These are phyloP conservation scores for Gentiana dahurica DNA, from an alignment of 257 asterid species.

Conservation along the genomic window DNA sequence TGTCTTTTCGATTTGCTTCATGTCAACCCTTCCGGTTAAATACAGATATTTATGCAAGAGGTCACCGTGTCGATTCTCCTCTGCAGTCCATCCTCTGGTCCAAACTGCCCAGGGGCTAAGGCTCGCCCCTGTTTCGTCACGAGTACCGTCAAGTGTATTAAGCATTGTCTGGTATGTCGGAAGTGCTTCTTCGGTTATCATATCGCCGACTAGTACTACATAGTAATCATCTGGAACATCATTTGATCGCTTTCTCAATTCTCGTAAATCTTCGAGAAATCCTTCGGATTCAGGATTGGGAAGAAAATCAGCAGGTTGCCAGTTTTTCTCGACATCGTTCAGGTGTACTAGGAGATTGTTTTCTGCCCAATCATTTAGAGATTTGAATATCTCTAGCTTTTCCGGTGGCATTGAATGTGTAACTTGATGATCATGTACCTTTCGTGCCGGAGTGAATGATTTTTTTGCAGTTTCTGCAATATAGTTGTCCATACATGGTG, in stretches of 20 bases:
- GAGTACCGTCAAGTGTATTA: neutral
- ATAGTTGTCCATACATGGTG: too few species aligned
- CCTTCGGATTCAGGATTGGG: neutral
- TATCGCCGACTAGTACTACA: slow-evolving; percentile 1
- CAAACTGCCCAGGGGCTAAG: slow-evolving; percentile 1
- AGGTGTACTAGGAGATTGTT: neutral
- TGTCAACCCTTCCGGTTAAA: slow-evolving; percentile 5
- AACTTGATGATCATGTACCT: neutral
- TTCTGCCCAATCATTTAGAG: slow-evolving; percentile 1
- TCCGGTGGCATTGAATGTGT: neutral
- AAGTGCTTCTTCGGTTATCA: neutral
- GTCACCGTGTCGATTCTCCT: slow-evolving; percentile 3
- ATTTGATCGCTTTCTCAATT: neutral
- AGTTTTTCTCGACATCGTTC: neutral
- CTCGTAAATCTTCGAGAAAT: neutral
- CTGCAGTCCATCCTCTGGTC: slow-evolving; percentile 4
- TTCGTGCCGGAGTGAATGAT: neutral
- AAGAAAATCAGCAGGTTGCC: slow-evolving; percentile 4
- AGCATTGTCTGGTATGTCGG: slow-evolving; percentile 2
- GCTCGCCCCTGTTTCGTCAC: neutral
- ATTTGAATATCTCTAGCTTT: neutral
- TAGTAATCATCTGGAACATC: slow-evolving; percentile 1
- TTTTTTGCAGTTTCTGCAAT: neutral
- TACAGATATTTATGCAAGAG: neutral
- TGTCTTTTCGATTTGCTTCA: neutral